Evolutionary conservation across 345 rosid species (phyloP), one percentile per base, ranked within the genome.

Genomic region (Psidium guajava): DNA sequence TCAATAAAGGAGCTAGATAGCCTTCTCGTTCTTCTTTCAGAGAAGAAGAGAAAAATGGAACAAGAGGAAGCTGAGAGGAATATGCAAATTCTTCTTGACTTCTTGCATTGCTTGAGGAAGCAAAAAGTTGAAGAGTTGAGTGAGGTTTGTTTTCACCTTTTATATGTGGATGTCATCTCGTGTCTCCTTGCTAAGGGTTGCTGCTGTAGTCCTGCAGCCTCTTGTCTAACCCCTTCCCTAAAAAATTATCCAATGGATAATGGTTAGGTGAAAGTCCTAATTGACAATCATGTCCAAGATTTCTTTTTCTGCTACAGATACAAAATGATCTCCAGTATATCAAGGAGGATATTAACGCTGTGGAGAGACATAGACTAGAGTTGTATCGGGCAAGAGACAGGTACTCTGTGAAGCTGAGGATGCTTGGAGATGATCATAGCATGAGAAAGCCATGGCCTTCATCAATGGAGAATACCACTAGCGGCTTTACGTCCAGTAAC

Each of bases 41-140:
- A 96, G 92, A 97, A 89, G 92, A 96, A 95, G 92, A 94, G 95
- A 50, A 97, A 97, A 91, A 93, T 94, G 96, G 99, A 97, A 86
- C 98, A 96, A 89, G 99, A 97, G 91, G 99, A 95, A 91, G 94
- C 98, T 74, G 99, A 96, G 92, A 94, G 98, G 89, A 96, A 95
- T 91, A 97, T 95, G 99, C 98, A 97, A 91, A 94, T 97, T 89
- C 91, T 97, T 56, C 86, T 97, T 85, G 98, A 96, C 88, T 97
- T 97, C 91, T 90, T 97, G 91, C 94, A 92, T 80, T 92, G 94
- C 90, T 89, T 96, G 82, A 90, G 94, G 87, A 97, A 96, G 93
- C 98, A 95, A 88, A 96, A 95, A 89, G 96, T 91, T 85, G 99
- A 95, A 85, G 99, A 97, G 89, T 88, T 97, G 69, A 92, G 90